Base-by-base conservation (phyloP, 345 rosid genomes). In the Cochlearia excelsa region DNA sequence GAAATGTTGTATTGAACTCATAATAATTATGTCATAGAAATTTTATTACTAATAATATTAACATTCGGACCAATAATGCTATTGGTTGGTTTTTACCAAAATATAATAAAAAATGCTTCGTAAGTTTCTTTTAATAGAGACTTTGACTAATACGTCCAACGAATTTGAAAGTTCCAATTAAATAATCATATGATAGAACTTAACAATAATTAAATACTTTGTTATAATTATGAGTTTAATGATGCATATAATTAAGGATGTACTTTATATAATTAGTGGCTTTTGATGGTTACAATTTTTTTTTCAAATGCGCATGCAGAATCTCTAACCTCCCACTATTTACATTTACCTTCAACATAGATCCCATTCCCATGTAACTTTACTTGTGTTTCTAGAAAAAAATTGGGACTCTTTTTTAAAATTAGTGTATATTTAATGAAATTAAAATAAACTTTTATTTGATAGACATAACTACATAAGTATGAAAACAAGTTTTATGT, bases 291-390 rank as follows among this genome's bases (percentile, higher is more conserved):
- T 62, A 42, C 41, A 11, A 0, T 29, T 1, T 42, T 11, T 16
- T 46, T 10, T 39, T 48, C 26, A 11, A 48, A 41, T 62, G 68
- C 74, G 74, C 74, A 55, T 69, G 63, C 74, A 69, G 74, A 62
- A 48, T 62, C 74, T 55, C 47, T 69, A 69, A 61, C 68, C 68
- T 62, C 63, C 74, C 68, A 62, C 74, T 55, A 69, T 48, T 69
- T 62, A 62, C 63, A 43, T 55, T 61, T 69, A 69, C 46, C 39
- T 49, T 69, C 47, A 42, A 28, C 53, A 34, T 35, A 62, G 74
- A 69, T 69, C 63, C 74, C 53, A 34, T 69, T 69, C 74, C 53
- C 74, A 69, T 16, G 1, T 55, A 59, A 69, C 52, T 69, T 61
- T 55, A 8, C 61, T 52, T 30, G 16, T 53, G 53, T 10, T 5